phyloP scores from a whole-genome alignment of 352 stramenopile genomes.

The Globisporangium radiosum region DNA sequence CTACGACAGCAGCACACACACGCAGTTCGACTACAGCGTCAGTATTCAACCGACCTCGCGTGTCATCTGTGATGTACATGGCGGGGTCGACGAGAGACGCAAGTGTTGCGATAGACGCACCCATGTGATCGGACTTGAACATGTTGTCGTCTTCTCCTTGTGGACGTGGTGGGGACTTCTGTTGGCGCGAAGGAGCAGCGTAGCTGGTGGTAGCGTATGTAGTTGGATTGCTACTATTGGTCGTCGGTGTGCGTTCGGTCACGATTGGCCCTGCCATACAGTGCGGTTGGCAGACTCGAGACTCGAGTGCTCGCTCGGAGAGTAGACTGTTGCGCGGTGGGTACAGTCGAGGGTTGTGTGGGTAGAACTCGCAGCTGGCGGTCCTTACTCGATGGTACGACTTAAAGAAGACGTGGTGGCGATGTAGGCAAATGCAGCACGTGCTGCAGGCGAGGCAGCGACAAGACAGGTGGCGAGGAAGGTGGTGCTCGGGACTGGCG shows the following conservation, averaged over 20 bases:
- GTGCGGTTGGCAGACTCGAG: too few relatives aligned
- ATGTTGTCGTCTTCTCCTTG: conserved; percentile 15
- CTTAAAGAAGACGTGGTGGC: too few relatives aligned
- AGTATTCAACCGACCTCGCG: not conserved
- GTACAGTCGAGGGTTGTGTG: too few relatives aligned
- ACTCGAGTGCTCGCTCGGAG: too few relatives aligned
- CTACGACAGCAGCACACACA: not conserved
- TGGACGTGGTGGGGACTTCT: not conserved
- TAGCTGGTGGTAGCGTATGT: not conserved
- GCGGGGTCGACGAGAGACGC: conserved; percentile 1
- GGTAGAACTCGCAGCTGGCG: too few relatives aligned
- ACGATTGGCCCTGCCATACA: not conserved
- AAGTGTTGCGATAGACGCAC: not conserved
- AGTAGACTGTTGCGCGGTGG: too few relatives aligned
- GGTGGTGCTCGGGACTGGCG: too few relatives aligned
- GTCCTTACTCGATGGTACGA: too few relatives aligned
- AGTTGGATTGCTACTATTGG: not conserved
- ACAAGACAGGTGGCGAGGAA: too few relatives aligned
- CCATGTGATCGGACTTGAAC: conserved; percentile 24
- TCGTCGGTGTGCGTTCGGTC: not conserved
- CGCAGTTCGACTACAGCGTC: not conserved
- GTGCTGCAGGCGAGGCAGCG: too few relatives aligned
- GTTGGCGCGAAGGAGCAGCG: not conserved
- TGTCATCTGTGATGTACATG: not conserved
- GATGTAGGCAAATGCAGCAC: too few relatives aligned